Evolutionary conservation across 202 grass and related monocot genomes (phyloP), one percentile per base, ranked within the genome.

Genomic region (Musa balbisiana): DNA sequence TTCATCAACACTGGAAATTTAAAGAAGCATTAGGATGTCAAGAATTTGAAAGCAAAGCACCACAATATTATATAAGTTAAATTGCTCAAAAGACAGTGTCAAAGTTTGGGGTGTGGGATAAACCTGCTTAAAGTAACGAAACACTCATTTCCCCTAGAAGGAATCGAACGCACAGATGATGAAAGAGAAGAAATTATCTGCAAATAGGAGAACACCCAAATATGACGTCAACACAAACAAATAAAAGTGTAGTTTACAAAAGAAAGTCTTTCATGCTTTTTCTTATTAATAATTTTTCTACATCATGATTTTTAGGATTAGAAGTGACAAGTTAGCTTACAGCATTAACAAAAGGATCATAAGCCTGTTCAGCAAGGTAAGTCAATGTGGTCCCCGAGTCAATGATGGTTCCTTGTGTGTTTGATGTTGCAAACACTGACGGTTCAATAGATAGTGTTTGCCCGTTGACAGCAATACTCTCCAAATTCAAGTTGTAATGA

Each of bases 351-450:
- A 99, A 99, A 72, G 95, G 95, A 85, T 90, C 85, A 54, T 92
- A 99, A 55, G 91, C 87, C 64, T 87, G 89, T 52, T 99, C 89
- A 43, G 89, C 91, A 70, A 99, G 95, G 62, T 99, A 99, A 56
- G 87, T 89, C 73, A 99, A 80, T 64, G 95, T 99, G 69, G 95
- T 99, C 49, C 95, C 95, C 14, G 95, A 99, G 83, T 99, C 95
- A 22, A 99, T 79, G 67, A 99, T 92, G 55, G 95, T 99, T 78
- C 95, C 95, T 87, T 92, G 95, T 77, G 95, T 90, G 49, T 80
- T 92, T 78, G 95, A 90, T 79, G 95, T 99, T 73, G 84, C 73
- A 83, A 99, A 99, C 62, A 95, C 80, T 60, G 95, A 99, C 52
- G 85, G 74, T 81, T 88, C 91, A 69, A 99, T 88, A 51, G 86